A percentile compares a stretch with the other conserved stretches of the same genome.
Conservation (phyloP, 2,329 filamentous ascomycete species). For the Neospermospora avenae region DNA sequence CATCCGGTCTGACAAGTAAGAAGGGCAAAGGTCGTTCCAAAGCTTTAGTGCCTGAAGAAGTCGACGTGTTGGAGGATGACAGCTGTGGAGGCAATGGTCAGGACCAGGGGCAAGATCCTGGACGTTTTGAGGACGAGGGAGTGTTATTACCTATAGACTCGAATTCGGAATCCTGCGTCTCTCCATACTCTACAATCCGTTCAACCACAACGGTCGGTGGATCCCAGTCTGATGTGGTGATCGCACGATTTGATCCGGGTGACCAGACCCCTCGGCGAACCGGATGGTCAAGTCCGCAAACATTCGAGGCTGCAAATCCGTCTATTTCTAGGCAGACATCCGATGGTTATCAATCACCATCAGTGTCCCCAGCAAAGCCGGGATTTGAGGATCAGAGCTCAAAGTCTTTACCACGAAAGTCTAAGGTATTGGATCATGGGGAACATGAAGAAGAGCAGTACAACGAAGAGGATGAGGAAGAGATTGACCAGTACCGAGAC, state of each 20-base stretch:
- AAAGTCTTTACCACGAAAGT: neutral
- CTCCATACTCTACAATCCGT: constrained; percentile 24
- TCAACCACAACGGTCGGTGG: constrained; percentile 20
- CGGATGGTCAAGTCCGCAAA: constrained; percentile 31
- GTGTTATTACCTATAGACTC: constrained; percentile 9
- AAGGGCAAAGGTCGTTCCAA: constrained; percentile 26
- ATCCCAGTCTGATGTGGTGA: constrained; percentile 23
- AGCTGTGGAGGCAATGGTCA: constrained; percentile 6
- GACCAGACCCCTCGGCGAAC: constrained; percentile 25
- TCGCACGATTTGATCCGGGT: constrained; percentile 29
- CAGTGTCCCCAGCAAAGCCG: constrained; percentile 15
- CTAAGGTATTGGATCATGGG: neutral
- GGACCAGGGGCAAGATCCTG: neutral
- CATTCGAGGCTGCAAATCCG: constrained; percentile 15
- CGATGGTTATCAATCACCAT: constrained; percentile 17
- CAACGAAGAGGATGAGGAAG: constrained; percentile 37
- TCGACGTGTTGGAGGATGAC: constrained; percentile 16
- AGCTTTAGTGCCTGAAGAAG: constrained; percentile 18
- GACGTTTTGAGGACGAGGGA: constrained; percentile 1
- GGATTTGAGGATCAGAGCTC: constrained; percentile 8
- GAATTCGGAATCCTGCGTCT: constrained; percentile 11
- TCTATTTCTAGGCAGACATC: constrained; percentile 10
- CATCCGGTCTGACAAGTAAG: constrained; percentile 18
- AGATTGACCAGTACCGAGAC: constrained; percentile 38
- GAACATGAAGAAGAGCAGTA: constrained; percentile 2